Evolutionary conservation across 2,329 filamentous ascomycete species (phyloP), one percentile per base, ranked within the genome.

Genomic region (Alternaria arborescens): DNA sequence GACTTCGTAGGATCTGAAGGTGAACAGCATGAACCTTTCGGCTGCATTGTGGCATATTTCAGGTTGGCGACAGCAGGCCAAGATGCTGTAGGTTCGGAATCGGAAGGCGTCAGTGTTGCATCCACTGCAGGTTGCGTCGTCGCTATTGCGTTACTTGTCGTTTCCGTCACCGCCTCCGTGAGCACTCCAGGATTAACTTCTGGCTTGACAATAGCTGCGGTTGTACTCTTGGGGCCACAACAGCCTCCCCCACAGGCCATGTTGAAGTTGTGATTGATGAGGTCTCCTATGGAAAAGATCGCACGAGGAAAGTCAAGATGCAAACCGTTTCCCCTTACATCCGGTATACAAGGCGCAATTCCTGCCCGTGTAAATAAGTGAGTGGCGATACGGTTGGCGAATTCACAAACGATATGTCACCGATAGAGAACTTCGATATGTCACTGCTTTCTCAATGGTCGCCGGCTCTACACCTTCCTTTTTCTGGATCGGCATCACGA

Each of bases 211-310:
- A 22, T 24, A n/a, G 4, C 20, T 18, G 20, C 8, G 16, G 22
- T 22, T 12, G 40, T 32, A 8, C 58, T 43, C 14, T 52, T 60
- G 0, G 57, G 47, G 24, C 50, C 60, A 43, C 66, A 68, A 43
- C 66, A 68, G 12, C 58, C 60, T 50, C 60, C 64, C 48, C 60
- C 55, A 36, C 66, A 68, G 24, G 64, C 60, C 66, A 68, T 68
- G n/a, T 4, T 61, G 26, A 32, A n/a, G 24, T 54, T 22, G 46
- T 46, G 20, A 20, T n/a, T 50, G 32, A 36, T 14, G 12, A 50
- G 6, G 20, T 50, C 10, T 6, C 8, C 10, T 26, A 26, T 26
- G 12, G 20, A 18, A 51, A 48, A 14, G 10, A 28, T 30, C 20
- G 34, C 10, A 26, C 18, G 30, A 34, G 38, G n/a, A 18, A 16